phyloP scores from a whole-genome alignment of 495 filamentous ascomycete species.

The Hypoxylon subgilvum region DNA sequence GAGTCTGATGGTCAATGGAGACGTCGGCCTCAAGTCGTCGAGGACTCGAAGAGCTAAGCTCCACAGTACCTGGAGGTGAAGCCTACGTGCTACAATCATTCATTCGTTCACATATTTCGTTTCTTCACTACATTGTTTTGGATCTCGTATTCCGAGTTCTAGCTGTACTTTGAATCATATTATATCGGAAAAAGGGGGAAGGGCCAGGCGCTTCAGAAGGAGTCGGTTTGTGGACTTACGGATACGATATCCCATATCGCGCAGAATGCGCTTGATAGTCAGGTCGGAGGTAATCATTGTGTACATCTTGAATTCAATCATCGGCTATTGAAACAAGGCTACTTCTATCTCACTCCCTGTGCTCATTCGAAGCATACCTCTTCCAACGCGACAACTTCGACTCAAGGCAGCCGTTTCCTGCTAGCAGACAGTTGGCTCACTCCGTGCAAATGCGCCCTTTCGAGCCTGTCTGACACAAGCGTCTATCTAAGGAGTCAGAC shows the following conservation, averaged over 20 bases:
- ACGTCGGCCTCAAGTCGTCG: slow-evolving; percentile 62
- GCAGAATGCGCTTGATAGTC: slow-evolving; percentile 32
- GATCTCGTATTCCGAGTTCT: slow-evolving; percentile 12
- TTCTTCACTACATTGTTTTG: slow-evolving; percentile 20
- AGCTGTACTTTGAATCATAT: slow-evolving; percentile 26
- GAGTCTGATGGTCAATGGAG: slow-evolving; percentile 65
- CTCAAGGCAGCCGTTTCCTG: too few species aligned
- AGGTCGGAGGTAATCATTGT: slow-evolving; percentile 14
- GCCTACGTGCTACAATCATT: slow-evolving; percentile 20
- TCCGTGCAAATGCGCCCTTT: not conserved
- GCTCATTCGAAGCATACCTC: not conserved
- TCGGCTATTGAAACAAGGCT: slow-evolving; percentile 8
- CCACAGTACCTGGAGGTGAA: slow-evolving; percentile 60
- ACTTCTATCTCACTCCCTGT: not conserved
- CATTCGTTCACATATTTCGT: slow-evolving; percentile 19
- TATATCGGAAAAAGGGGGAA: slow-evolving; percentile 3
- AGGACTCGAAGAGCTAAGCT: slow-evolving; percentile 54
- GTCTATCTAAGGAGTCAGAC: too few species aligned
- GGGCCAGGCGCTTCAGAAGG: slow-evolving; percentile 24
- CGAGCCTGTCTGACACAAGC: too few species aligned
- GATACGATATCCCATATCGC: slow-evolving; percentile 37
- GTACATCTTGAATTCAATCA: slow-evolving; percentile 12
- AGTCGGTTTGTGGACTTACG: slow-evolving; percentile 1
- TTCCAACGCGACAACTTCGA: not conserved
- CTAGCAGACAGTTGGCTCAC: too few species aligned